Evolutionary conservation across 164 flowering plant species (phyloP).

Genomic region (Nelumbo lutea): DNA sequence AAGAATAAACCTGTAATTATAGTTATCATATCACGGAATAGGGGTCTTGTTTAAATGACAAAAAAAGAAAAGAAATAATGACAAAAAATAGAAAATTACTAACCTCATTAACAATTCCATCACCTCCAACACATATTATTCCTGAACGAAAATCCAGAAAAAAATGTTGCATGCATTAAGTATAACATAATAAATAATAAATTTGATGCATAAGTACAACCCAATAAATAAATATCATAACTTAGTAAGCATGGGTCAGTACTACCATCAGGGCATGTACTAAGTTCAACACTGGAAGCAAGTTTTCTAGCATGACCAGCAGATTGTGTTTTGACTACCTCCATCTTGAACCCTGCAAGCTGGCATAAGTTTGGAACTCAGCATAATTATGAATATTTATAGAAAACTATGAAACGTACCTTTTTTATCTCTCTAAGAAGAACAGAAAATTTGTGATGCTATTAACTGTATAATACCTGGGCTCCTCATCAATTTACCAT

Average conservation of each 20-base stretch:
- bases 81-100: conserved; percentile 17
- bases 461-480: too few species aligned
- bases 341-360: conserved; percentile 97
- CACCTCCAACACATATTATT: conserved; percentile 98
- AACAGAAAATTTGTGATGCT: too few species aligned
- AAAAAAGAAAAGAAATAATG: not conserved
- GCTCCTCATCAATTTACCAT: too few species aligned
- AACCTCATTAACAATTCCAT: conserved; percentile 99
- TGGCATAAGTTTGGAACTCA: conserved; percentile 35
- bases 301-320: conserved; percentile 94
- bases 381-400: not conserved
- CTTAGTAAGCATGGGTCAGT: conserved; percentile 5
- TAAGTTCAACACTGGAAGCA: conserved; percentile 85
- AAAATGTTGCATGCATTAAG: not conserved
- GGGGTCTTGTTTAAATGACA: not conserved
- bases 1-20: not conserved
- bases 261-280: conserved; percentile 95
- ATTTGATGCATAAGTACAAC: not conserved
- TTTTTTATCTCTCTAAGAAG: too few species aligned
- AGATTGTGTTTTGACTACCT: conserved; percentile 78
- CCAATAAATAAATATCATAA: not conserved
- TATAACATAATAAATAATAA: not conserved
- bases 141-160: conserved; percentile 39
- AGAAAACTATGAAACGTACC: too few species aligned
- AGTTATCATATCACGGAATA: not conserved